Conservation (phyloP, 2,329 filamentous ascomycete species). For the Nectriaceae sp. region DNA sequence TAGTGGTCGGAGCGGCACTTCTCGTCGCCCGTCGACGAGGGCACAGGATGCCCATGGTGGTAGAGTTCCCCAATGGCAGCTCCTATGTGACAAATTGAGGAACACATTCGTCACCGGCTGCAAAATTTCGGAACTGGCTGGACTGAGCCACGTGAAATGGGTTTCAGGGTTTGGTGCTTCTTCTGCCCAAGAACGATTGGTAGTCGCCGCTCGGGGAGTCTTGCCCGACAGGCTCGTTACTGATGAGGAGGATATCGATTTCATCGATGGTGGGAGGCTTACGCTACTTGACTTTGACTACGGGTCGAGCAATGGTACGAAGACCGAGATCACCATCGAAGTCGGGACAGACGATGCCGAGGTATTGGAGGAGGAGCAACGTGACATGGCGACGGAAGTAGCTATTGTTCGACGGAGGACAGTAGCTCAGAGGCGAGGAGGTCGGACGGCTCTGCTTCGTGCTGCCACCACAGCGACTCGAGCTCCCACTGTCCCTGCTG, state of each 20-base stretch:
- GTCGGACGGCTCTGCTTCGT: conserved; percentile 49
- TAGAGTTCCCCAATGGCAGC: conserved; percentile 66
- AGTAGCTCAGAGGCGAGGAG: conserved; percentile 61
- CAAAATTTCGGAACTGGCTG: conserved; percentile 64
- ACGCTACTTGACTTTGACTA: conserved; percentile 76
- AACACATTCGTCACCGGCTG: conserved; percentile 72
- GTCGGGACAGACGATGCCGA: conserved; percentile 72
- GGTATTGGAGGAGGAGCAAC: conserved; percentile 69
- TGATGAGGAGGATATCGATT: conserved; percentile 72
- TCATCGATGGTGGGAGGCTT: conserved; percentile 77
- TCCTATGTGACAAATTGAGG: conserved; percentile 66
- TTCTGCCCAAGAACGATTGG: conserved; percentile 56
- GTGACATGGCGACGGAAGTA: conserved; percentile 76
- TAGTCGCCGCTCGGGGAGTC: conserved; percentile 74
- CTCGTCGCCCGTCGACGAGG: conserved; percentile 34
- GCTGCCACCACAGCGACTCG: conserved; percentile 50
- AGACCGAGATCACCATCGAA: conserved; percentile 67
- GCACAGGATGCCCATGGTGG: conserved; percentile 30
- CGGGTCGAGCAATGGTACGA: conserved; percentile 54
- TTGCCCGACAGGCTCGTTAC: conserved; percentile 57
- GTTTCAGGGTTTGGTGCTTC: conserved; percentile 57
- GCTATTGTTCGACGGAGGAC: conserved; percentile 77
- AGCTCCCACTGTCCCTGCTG: conserved; percentile 29
- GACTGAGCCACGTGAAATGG: conserved; percentile 72
- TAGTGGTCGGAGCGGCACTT: conserved; percentile 30